Conservation (phyloP, 75 land plant genomes). For the Picea sitchensis region DNA sequence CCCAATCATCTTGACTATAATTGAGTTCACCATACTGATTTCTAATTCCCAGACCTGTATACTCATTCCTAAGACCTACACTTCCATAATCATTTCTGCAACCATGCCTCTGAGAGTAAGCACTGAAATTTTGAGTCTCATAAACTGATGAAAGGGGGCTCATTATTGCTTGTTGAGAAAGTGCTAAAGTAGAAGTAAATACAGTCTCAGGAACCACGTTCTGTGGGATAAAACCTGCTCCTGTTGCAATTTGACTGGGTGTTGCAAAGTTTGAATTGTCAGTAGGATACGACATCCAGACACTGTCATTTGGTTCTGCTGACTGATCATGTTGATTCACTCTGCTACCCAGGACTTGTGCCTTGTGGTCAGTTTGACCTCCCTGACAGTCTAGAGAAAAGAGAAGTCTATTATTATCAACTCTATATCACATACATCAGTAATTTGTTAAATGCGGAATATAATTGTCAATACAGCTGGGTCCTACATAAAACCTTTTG, state of each 20-base stretch:
- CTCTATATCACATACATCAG: constrained; percentile 14
- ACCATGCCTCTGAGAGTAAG: constrained; percentile 1
- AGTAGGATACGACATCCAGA: background rate
- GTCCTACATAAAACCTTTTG: constrained; percentile 10
- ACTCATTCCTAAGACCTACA: background rate
- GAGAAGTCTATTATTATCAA: constrained; percentile 7
- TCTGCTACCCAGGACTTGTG: background rate
- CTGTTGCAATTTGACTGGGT: background rate
- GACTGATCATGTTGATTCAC: background rate
- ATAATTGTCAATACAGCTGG: constrained; percentile 7
- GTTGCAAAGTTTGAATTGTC: background rate
- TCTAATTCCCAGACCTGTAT: background rate
- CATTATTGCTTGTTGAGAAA: constrained; percentile 7
- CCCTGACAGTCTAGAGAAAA: background rate
- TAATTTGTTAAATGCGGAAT: constrained; percentile 20
- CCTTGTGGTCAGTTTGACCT: background rate
- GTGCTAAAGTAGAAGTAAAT: constrained; percentile 7
- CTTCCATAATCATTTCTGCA: background rate
- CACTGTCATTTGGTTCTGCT: background rate
- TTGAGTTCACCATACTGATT: background rate
- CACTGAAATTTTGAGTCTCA: background rate
- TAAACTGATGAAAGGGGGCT: background rate
- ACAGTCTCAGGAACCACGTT: constrained; percentile 3
- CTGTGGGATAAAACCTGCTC: background rate
- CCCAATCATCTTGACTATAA: background rate